Evolutionary conservation across 176 grass and related monocot genomes (phyloP), one percentile per base, ranked within the genome.

Genomic region (Musa itinerans): DNA sequence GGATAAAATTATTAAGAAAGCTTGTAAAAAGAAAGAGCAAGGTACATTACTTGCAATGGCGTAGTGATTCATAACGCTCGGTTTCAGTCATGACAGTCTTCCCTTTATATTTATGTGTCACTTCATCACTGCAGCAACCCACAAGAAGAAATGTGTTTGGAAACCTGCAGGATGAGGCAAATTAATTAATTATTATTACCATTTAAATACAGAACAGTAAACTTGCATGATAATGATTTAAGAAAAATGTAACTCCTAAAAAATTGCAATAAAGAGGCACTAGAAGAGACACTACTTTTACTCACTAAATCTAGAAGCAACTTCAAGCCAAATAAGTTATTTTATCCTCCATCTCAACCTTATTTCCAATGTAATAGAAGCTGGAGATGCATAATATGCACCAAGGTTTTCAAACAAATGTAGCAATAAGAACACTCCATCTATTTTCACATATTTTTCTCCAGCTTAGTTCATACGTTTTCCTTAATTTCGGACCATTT

Each of bases 141-240:
- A 74, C 72, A 74, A 74, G 72, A 55, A 74, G 72, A 74, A 56
- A 74, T 27, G 72, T 74, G 72, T 74, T 74, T 55, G 72, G 72
- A 74, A 74, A 74, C 52, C 72, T 74, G 56, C 53, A 74, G 12
- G 9, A 56, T 2, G 16, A 74, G 20, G 58, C 55, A 10, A 55
- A 74, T 55, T 15, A 74, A 74, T 74, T 56, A 74, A 7, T 12
- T 11, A 14, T 34, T 19, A 5, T 0, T 43, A 17, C 3, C 27
- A 70, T 17, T 70, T 70, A 50, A 23, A n/a, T 14, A 70, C 1
- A 50, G 16, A 17, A 50, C 11, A 17, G 6, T 19, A 57, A 13
- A 57, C 12, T 17, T 19, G 54, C 2, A 19, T 16, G 12, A 57
- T 57, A 57, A 57, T 17, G 17, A 12, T 15, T 57, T 57, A 57